phyloP scores from a whole-genome alignment of 1,139 yeast genomes.

The Saccharomycopsis crataegensis region DNA sequence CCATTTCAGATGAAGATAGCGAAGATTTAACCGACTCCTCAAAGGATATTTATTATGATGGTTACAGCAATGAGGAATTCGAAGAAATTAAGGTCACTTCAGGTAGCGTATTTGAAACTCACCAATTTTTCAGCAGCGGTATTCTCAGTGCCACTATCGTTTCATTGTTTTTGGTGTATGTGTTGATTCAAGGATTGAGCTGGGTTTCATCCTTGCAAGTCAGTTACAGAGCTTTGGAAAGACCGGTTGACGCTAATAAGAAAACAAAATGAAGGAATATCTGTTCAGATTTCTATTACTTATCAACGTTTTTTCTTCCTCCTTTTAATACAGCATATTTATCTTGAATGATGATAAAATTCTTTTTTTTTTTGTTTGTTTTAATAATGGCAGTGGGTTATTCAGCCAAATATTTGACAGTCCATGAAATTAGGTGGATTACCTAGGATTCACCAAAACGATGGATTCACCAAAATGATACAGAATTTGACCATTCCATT shows the following conservation, averaged over 20 bases:
- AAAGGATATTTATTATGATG: background rate
- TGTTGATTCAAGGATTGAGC: slow-evolving; percentile 47
- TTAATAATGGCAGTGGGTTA: too few relatives aligned
- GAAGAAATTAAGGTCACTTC: slow-evolving; percentile 19
- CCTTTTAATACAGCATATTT: too few relatives aligned
- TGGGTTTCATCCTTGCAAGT: slow-evolving; percentile 61
- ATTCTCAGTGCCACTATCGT: slow-evolving; percentile 62
- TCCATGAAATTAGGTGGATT: too few relatives aligned
- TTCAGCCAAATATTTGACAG: too few relatives aligned
- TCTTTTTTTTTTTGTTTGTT: too few relatives aligned
- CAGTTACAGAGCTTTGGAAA: slow-evolving; percentile 67
- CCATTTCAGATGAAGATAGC: background rate
- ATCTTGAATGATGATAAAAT: too few relatives aligned
- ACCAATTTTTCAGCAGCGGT: slow-evolving; percentile 52
- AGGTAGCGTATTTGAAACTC: slow-evolving; percentile 38
- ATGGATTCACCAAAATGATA: too few relatives aligned
- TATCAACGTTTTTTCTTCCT: background rate
- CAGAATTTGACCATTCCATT: too few relatives aligned
- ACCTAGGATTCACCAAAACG: too few relatives aligned
- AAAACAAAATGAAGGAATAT: slow-evolving; percentile 37
- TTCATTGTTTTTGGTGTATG: slow-evolving; percentile 42
- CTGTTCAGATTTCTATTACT: too few relatives aligned
- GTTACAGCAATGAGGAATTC: background rate
- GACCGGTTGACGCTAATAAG: slow-evolving; percentile 47
- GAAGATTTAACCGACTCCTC: background rate